Percentiles rank a stretch among this genome's conserved stretches.
Conservation (phyloP, 371 early-diverging fungal genomes). For the Dentiscutata heterogama region DNA sequence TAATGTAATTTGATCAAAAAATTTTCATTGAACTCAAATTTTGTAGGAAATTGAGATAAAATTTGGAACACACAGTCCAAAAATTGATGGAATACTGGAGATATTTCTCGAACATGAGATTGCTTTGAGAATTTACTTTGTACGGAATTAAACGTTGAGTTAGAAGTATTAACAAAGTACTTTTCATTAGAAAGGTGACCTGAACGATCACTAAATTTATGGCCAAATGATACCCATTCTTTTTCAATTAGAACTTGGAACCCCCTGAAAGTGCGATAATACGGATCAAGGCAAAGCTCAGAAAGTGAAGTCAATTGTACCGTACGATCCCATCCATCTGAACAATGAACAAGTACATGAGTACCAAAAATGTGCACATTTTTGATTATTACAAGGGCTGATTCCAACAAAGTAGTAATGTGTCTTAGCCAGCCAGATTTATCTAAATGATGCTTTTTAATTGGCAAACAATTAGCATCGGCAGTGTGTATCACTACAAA, state of each 20-base stretch:
- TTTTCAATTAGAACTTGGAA: constrained; percentile 93
- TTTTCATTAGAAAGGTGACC: constrained; percentile 88
- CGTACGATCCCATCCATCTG: constrained; percentile 99
- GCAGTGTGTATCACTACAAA: constrained; percentile 64
- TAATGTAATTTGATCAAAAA: constrained; percentile 84
- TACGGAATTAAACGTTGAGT: constrained; percentile 72
- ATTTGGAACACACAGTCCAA: constrained; percentile 94
- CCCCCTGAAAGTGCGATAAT: constrained; percentile 92
- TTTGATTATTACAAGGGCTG: constrained; percentile 83
- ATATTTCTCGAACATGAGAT: constrained; percentile 74
- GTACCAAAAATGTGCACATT: constrained; percentile 78
- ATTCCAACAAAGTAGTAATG: constrained; percentile 84
- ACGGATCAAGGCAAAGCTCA: constrained; percentile 94
- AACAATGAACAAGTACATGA: constrained; percentile 97
- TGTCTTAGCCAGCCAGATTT: constrained; percentile 92
- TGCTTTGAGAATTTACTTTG: constrained; percentile 76
- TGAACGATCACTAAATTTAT: constrained; percentile 93
- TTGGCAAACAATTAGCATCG: constrained; percentile 59
- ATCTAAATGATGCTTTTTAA: constrained; percentile 65
- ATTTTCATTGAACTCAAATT: constrained; percentile 93
- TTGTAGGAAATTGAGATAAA: constrained; percentile 85
- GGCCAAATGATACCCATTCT: constrained; percentile 97
- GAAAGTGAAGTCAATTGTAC: constrained; percentile 92
- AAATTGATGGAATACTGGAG: constrained; percentile 96
- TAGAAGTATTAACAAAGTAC: constrained; percentile 68